Evolutionary conservation across 2,329 filamentous ascomycete genomes (phyloP).

Genomic region (Talaromyces sp.): DNA sequence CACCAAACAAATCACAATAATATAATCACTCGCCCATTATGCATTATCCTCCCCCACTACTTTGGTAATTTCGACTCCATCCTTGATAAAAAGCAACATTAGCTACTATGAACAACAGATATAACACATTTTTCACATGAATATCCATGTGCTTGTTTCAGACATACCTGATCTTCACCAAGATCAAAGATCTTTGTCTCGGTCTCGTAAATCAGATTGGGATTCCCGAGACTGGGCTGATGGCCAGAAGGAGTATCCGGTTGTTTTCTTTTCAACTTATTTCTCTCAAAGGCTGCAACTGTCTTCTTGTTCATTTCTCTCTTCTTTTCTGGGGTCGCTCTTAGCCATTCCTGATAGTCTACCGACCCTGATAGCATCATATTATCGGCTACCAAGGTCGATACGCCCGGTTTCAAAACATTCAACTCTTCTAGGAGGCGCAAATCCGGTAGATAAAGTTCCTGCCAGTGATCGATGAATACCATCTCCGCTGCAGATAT

Average conservation of each 20-base stretch:
- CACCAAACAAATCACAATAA: background rate
- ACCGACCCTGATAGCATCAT: background rate
- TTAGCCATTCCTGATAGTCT: background rate
- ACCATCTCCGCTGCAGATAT: background rate
- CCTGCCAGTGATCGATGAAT: background rate
- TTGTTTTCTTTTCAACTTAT: too few species aligned
- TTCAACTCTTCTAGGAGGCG: background rate
- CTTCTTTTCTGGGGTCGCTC: background rate
- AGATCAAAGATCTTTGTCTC: too few species aligned
- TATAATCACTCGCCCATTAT: background rate
- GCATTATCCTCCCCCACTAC: background rate
- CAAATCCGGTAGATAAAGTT: background rate
- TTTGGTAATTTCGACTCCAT: background rate
- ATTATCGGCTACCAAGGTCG: background rate
- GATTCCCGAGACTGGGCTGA: too few species aligned
- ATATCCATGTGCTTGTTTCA: too few species aligned
- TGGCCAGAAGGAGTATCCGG: too few species aligned
- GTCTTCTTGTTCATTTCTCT: background rate
- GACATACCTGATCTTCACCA: too few species aligned
- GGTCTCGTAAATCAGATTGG: too few species aligned
- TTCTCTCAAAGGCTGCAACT: slow-evolving; percentile 6
- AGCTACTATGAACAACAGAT: too few species aligned
- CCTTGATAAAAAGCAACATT: background rate
- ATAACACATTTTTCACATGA: too few species aligned
- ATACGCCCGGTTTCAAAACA: background rate